A percentile compares a stretch with the other conserved stretches of the same genome.
phyloP scores from a whole-genome alignment of 1,284 basidiomycete species.

The Exobasidium cylindrosporum region DNA sequence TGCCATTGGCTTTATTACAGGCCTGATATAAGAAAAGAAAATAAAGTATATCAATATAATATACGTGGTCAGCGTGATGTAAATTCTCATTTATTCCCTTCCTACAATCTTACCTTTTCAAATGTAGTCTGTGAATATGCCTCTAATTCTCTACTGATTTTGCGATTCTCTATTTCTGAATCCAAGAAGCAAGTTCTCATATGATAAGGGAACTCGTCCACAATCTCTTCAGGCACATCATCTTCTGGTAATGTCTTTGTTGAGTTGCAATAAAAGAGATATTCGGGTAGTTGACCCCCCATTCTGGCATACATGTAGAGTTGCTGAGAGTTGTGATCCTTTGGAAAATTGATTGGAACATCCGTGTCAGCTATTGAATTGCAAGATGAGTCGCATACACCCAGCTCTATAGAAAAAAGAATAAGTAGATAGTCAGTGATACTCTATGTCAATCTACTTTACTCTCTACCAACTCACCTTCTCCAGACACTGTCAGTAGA shows the following conservation, averaged over 20 bases:
- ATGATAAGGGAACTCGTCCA: not conserved
- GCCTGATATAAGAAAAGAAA: not conserved
- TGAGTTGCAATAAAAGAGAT: not conserved
- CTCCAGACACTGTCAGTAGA: not conserved
- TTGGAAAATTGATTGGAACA: not conserved
- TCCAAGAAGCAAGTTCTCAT: not conserved
- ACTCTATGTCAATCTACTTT: not conserved
- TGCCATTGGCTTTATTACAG: not conserved
- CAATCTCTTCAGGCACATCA: not conserved
- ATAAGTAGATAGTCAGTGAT: not conserved
- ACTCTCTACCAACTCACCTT: not conserved
- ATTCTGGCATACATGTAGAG: not conserved
- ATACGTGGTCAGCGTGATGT: no score
- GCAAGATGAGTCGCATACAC: not conserved
- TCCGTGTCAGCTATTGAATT: no score
- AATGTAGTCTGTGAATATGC: not conserved
- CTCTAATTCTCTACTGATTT: no score
- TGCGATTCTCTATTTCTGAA: not conserved
- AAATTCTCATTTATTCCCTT: no score
- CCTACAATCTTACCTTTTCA: not conserved
- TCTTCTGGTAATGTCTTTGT: constrained; percentile 1
- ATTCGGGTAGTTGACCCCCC: not conserved
- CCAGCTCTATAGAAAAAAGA: not conserved
- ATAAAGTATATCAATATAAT: no score
- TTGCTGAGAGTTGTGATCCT: not conserved